Conservation (phyloP, 208 protist genomes). For the Porcisia hertigi region DNA sequence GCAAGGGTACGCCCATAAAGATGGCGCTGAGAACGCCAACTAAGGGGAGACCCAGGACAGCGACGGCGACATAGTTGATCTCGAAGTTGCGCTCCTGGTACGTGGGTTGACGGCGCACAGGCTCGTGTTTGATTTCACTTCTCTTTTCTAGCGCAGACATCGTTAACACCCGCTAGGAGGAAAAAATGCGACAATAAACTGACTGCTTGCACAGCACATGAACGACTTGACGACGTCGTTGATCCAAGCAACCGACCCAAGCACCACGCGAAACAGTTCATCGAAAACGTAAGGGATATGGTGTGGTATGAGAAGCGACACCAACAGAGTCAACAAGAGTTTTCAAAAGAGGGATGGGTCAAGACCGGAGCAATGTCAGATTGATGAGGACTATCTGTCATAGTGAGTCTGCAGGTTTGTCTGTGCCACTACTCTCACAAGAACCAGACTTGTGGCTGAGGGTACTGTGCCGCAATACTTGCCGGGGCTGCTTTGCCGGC, state of each 20-base stretch:
- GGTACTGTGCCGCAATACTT: background rate
- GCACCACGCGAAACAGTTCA: background rate
- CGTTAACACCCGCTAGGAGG: background rate
- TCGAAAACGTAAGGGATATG: background rate
- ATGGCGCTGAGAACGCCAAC: constrained; percentile 31
- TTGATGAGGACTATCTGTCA: background rate
- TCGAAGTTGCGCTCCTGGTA: constrained; percentile 69
- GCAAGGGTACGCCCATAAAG: constrained; percentile 54
- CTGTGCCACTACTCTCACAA: background rate
- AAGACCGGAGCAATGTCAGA: background rate
- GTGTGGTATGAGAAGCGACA: background rate
- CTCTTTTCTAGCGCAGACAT: constrained; percentile 24
- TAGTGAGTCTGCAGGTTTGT: background rate
- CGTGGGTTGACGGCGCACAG: constrained; percentile 44
- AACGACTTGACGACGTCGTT: background rate
- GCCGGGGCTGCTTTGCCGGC: background rate
- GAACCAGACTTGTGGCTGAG: background rate
- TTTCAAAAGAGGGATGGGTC: background rate
- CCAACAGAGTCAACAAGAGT: background rate
- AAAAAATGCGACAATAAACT: constrained; percentile 4
- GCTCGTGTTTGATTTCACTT: constrained; percentile 40
- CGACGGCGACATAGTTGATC: constrained; percentile 79
- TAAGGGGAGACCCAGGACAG: constrained; percentile 61
- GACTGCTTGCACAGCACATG: background rate
- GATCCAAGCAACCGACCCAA: background rate